These are phyloP conservation scores for Drechslerella stenobrocha DNA, from an alignment of 2,329 filamentous ascomycete species.

Conservation along the genomic window DNA sequence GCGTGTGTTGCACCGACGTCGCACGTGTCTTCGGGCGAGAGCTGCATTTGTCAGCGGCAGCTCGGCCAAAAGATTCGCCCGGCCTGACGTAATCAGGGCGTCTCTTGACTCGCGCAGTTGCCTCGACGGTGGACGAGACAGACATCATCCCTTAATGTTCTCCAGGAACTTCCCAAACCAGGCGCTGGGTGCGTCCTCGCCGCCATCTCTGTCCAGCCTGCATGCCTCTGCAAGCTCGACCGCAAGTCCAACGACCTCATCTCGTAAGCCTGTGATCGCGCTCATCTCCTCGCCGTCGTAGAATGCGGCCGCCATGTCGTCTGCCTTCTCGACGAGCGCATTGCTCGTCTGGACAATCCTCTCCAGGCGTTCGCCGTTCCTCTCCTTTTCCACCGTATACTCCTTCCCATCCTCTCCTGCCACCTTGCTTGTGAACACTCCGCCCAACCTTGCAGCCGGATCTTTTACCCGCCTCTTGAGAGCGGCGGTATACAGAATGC, in stretches of 20 bases:
- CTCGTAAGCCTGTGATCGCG: constrained; percentile 12
- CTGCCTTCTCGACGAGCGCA: constrained; percentile 26
- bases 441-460: constrained; percentile 23
- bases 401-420: constrained; percentile 18
- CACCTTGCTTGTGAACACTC: constrained; percentile 6
- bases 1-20: neutral
- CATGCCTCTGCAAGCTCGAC: constrained; percentile 24
- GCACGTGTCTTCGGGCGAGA: constrained; percentile 47
- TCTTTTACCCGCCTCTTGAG: constrained; percentile 44
- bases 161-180: constrained; percentile 46
- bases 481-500: constrained; percentile 38
- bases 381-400: constrained; percentile 34
- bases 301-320: constrained; percentile 34
- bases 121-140: too few relatives aligned
- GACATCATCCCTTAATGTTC: constrained; percentile 16
- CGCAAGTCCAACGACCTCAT: constrained; percentile 21
- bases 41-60: neutral
- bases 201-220: constrained; percentile 10
- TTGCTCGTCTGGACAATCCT: constrained; percentile 29
- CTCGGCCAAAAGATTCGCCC: too few relatives aligned
- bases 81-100: too few relatives aligned
- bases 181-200: constrained; percentile 28
- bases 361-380: constrained; percentile 24
- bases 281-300: constrained; percentile 33
- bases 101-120: too few relatives aligned